Conservation (phyloP, 2,329 filamentous ascomycete species). For the Colletotrichum endophyticum region DNA sequence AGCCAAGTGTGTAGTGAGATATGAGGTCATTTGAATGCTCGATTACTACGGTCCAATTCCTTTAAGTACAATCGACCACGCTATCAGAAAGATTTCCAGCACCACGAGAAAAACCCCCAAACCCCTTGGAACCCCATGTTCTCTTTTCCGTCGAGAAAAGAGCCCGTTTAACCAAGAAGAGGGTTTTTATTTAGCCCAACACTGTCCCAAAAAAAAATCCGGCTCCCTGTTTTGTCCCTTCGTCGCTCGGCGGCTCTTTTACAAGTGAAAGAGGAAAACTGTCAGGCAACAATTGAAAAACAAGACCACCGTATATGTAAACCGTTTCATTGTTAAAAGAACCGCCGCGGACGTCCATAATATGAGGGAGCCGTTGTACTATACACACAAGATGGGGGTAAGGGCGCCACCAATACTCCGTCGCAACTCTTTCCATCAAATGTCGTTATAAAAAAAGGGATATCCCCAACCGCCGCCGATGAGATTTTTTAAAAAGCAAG, state of each 20-base stretch:
- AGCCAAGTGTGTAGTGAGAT: background rate
- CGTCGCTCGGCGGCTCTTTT: background rate
- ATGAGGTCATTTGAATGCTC: constrained; percentile 9
- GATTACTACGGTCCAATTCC: background rate
- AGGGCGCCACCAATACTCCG: constrained; percentile 8
- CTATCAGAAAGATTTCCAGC: background rate
- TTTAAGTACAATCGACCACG: constrained; percentile 5
- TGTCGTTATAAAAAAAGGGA: constrained; percentile 3
- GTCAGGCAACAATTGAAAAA: background rate
- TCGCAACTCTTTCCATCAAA: constrained; percentile 14
- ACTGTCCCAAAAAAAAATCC: background rate
- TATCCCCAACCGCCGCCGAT: constrained; percentile 1
- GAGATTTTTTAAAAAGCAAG: background rate
- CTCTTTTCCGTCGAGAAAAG: background rate
- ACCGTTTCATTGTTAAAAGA: background rate
- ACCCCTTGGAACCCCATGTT: background rate
- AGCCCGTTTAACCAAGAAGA: background rate
- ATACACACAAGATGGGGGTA: constrained; percentile 15
- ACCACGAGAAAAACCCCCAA: background rate
- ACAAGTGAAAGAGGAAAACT: background rate
- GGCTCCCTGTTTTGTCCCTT: background rate
- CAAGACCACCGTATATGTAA: background rate
- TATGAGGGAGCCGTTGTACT: constrained; percentile 14
- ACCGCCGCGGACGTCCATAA: background rate
- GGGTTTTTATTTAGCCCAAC: background rate